Evolutionary conservation across 2,329 filamentous ascomycete species (phyloP).

Genomic region (Neopestalotiopsis sp.): DNA sequence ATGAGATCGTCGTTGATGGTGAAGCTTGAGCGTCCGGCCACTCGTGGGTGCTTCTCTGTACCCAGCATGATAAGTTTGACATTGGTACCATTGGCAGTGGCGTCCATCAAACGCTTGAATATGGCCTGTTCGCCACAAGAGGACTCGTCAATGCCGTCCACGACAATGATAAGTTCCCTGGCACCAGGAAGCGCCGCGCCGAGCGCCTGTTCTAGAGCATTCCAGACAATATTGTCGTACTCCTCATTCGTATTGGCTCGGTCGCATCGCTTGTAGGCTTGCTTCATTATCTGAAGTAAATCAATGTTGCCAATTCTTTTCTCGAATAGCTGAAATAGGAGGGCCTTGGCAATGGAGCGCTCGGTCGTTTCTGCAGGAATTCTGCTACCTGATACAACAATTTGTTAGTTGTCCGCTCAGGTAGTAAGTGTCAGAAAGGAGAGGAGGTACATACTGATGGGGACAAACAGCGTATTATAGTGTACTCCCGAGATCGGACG

Average conservation of each 20-base stretch:
- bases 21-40: slow-evolving; percentile 26
- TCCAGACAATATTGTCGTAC: slow-evolving; percentile 43
- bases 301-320: slow-evolving; percentile 44
- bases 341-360: slow-evolving; percentile 39
- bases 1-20: slow-evolving; percentile 38
- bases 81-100: slow-evolving; percentile 28
- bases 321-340: slow-evolving; percentile 43
- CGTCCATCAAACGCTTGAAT: slow-evolving; percentile 33
- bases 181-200: slow-evolving; percentile 33
- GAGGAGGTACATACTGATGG: slow-evolving; percentile 36
- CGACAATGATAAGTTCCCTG: slow-evolving; percentile 42
- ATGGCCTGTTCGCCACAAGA: slow-evolving; percentile 35
- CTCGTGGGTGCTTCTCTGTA: slow-evolving; percentile 26
- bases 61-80: slow-evolving; percentile 39
- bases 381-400: slow-evolving; percentile 31
- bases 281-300: slow-evolving; percentile 40
- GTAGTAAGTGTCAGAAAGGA: neutral
- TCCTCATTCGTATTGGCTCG: slow-evolving; percentile 30
- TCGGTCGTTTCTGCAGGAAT: slow-evolving; percentile 37
- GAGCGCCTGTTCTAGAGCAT: slow-evolving; percentile 36
- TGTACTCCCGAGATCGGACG: slow-evolving; percentile 40
- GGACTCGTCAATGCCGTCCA: slow-evolving; percentile 44
- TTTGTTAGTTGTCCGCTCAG: neutral
- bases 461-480: slow-evolving; percentile 41
- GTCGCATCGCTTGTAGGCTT: slow-evolving; percentile 36